phyloP scores from a whole-genome alignment of 768 basidiomycete genomes.

The Phlegmacium glaucopus region DNA sequence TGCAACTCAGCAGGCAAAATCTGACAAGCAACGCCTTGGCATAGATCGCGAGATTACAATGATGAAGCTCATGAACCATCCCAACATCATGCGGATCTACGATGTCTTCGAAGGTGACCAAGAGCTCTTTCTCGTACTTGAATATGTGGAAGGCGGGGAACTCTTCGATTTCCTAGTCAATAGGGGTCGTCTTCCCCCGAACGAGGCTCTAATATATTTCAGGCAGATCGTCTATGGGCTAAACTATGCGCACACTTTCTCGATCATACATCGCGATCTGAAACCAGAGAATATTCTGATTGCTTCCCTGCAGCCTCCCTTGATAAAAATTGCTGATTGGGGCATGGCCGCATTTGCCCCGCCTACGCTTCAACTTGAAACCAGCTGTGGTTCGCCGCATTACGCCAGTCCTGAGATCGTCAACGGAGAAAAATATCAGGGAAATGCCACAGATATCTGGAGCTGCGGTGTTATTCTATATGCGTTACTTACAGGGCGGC shows the following conservation, averaged over 20 bases:
- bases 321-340: slow-evolving; percentile 97
- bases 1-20: slow-evolving; percentile 63
- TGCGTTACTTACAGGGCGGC: slow-evolving; percentile 83
- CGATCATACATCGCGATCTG: slow-evolving; percentile 96
- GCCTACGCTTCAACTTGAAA: slow-evolving; percentile 81
- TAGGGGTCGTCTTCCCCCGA: slow-evolving; percentile 71
- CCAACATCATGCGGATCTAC: slow-evolving; percentile 92
- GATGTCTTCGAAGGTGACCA: slow-evolving; percentile 93
- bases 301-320: slow-evolving; percentile 71
- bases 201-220: slow-evolving; percentile 88
- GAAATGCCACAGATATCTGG: slow-evolving; percentile 93
- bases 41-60: slow-evolving; percentile 95
- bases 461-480: slow-evolving; percentile 94
- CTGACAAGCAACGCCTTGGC: slow-evolving; percentile 78
- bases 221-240: slow-evolving; percentile 94
- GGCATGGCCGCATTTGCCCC: slow-evolving; percentile 97
- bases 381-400: slow-evolving; percentile 94
- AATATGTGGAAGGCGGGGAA: slow-evolving; percentile 95
- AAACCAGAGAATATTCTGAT: slow-evolving; percentile 98
- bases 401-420: slow-evolving; percentile 98
- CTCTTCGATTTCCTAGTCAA: slow-evolving; percentile 96
- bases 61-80: slow-evolving; percentile 99
- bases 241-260: slow-evolving; percentile 96
- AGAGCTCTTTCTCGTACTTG: slow-evolving; percentile 89
- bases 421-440: slow-evolving; percentile 83